Evolutionary conservation across 2,329 filamentous ascomycete species (phyloP).

Genomic region (Phialophora chinensis): DNA sequence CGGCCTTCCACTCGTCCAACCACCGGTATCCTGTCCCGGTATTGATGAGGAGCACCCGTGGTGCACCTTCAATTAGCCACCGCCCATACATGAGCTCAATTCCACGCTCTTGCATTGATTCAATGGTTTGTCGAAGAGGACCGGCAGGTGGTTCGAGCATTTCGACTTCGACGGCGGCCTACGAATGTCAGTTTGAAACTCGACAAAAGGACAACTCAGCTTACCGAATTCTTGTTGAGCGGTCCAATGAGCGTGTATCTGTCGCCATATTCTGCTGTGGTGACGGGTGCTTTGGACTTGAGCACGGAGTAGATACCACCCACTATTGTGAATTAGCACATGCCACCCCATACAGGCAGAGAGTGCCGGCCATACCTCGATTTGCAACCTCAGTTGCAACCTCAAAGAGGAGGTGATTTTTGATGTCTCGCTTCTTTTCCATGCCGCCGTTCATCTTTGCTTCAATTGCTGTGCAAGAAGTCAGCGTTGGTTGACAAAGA

Average conservation of each 20-base stretch:
- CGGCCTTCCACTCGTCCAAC: constrained; percentile 94
- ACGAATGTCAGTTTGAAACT: constrained; percentile 33
- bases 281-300: constrained; percentile 98
- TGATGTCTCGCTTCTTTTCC: constrained; percentile 71
- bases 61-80: constrained; percentile 97
- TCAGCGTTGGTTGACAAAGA: constrained; percentile 1
- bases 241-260: constrained; percentile 95
- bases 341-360: constrained; percentile 29
- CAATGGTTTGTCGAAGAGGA: constrained; percentile 79
- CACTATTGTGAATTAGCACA: constrained; percentile 60
- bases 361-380: constrained; percentile 66
- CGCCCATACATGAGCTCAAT: constrained; percentile 89
- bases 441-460: constrained; percentile 39
- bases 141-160: constrained; percentile 83
- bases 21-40: constrained; percentile 91
- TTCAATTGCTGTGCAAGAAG: not conserved
- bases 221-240: constrained; percentile 85
- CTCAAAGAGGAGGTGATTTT: constrained; percentile 96
- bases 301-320: constrained; percentile 99
- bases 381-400: constrained; percentile 97
- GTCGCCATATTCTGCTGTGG: constrained; percentile 97
- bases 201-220: not conserved
- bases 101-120: constrained; percentile 90
- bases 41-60: constrained; percentile 90
- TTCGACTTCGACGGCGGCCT: constrained; percentile 98